Evolutionary conservation across 345 rosid genomes (phyloP).

Genomic region (Eutrema japonicum): DNA sequence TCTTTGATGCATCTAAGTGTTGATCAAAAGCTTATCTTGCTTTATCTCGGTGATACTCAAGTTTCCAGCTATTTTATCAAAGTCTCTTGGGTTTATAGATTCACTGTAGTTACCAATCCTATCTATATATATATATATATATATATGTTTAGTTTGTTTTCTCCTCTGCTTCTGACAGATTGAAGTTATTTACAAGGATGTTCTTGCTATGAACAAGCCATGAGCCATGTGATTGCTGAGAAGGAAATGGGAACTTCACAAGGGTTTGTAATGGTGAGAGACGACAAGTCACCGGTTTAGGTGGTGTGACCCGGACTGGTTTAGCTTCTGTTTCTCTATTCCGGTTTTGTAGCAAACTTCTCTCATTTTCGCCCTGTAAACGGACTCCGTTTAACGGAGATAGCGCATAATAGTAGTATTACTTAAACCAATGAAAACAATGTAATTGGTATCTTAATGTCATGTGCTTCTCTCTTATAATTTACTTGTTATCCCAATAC

Average conservation of each 20-base stretch:
- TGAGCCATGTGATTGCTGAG: conserved; percentile 24
- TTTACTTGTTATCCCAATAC: too few relatives aligned
- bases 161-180: conserved; percentile 29
- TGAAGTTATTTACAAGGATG: background rate
- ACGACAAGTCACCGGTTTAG: background rate
- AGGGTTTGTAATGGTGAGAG: background rate
- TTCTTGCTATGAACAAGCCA: conserved; percentile 16
- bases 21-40: background rate
- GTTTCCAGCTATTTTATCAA: background rate
- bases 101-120: background rate
- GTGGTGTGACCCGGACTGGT: background rate
- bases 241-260: conserved; percentile 47
- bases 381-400: too few relatives aligned
- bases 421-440: too few relatives aligned
- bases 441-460: too few relatives aligned
- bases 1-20: conserved; percentile 15
- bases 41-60: conserved; percentile 16
- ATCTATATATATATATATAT: background rate
- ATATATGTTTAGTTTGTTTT: conserved; percentile 7
- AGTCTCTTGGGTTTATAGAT: conserved; percentile 6
- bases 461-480: too few relatives aligned
- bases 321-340: too few relatives aligned
- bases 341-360: background rate
- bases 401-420: too few relatives aligned
- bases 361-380: background rate